phyloP scores from a whole-genome alignment of 2,329 filamentous ascomycete genomes.

The Aspergillus aculeatinus region DNA sequence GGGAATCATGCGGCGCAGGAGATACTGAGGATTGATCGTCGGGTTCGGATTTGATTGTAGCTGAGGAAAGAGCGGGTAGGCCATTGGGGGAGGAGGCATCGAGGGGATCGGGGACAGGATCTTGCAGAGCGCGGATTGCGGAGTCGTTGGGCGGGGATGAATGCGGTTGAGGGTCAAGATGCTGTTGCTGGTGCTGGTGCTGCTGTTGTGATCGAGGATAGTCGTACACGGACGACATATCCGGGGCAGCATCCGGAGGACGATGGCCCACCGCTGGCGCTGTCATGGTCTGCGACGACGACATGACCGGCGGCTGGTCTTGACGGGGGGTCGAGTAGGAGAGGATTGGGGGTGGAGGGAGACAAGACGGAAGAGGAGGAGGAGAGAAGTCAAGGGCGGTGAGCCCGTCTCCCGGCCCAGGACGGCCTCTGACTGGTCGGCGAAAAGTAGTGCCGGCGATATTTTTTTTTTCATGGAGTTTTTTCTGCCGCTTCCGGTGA shows the following conservation, averaged over 20 bases:
- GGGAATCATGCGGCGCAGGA: constrained; percentile 23
- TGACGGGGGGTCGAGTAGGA: constrained; percentile 16
- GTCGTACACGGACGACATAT: constrained; percentile 43
- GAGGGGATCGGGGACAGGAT: constrained; percentile 32
- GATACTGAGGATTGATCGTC: constrained; percentile 22
- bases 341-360: constrained; percentile 17
- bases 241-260: constrained; percentile 43
- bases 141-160: constrained; percentile 37
- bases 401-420: constrained; percentile 1
- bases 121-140: constrained; percentile 40
- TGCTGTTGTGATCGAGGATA: constrained; percentile 32
- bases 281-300: constrained; percentile 49
- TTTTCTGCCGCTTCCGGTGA: constrained; percentile 5
- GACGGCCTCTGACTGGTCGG: constrained; percentile 4
- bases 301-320: constrained; percentile 41
- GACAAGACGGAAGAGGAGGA: constrained; percentile 14
- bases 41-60: constrained; percentile 33
- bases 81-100: constrained; percentile 25
- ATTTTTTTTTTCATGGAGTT: constrained; percentile 7
- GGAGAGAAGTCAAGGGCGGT: constrained; percentile 17
- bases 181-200: constrained; percentile 11
- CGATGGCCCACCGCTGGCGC: constrained; percentile 48
- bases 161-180: constrained; percentile 18
- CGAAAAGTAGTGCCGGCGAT: constrained; percentile 1
- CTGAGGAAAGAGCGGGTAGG: constrained; percentile 27